A percentile compares a stretch with the other conserved stretches of the same genome.
These are phyloP conservation scores for Tolypocladium tundrense DNA, from an alignment of 2,329 filamentous ascomycete genomes.

Conservation along the genomic window DNA sequence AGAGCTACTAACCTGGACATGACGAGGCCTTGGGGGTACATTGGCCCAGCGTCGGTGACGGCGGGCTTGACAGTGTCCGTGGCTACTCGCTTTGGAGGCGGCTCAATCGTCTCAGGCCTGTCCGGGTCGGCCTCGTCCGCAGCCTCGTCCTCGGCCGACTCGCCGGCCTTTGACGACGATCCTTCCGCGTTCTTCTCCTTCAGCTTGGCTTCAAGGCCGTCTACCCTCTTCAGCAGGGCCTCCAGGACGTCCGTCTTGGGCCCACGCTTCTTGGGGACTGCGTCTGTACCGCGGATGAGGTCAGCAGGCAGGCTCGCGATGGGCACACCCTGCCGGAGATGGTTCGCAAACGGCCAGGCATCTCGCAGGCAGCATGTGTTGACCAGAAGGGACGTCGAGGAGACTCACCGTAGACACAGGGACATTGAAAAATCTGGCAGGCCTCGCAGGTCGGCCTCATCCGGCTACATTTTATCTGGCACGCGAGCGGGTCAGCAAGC, in stretches of 20 bases:
- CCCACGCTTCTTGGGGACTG: slow-evolving; percentile 79
- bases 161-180: not conserved
- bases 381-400: not conserved
- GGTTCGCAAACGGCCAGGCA: not conserved
- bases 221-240: slow-evolving; percentile 72
- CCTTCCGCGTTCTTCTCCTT: slow-evolving; percentile 51
- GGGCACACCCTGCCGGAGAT: not conserved
- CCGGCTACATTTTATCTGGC: slow-evolving; percentile 84
- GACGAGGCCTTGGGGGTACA: too few species aligned
- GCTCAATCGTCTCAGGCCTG: slow-evolving; percentile 16
- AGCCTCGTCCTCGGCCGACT: not conserved
- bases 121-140: not conserved
- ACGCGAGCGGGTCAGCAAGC: not conserved
- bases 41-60: not conserved
- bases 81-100: slow-evolving; percentile 29
- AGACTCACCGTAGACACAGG: slow-evolving; percentile 75
- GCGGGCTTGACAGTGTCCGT: slow-evolving; percentile 21
- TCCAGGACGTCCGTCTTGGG: slow-evolving; percentile 86
- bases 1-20: not conserved
- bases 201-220: slow-evolving; percentile 71
- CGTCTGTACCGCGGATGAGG: slow-evolving; percentile 43
- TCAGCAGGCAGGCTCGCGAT: not conserved
- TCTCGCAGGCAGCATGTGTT: not conserved
- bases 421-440: slow-evolving; percentile 80
- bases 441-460: slow-evolving; percentile 77